Evolutionary conservation across 176 grass and related monocot genomes (phyloP), one percentile per base, ranked within the genome.

Genomic region (Cocos nucifera): DNA sequence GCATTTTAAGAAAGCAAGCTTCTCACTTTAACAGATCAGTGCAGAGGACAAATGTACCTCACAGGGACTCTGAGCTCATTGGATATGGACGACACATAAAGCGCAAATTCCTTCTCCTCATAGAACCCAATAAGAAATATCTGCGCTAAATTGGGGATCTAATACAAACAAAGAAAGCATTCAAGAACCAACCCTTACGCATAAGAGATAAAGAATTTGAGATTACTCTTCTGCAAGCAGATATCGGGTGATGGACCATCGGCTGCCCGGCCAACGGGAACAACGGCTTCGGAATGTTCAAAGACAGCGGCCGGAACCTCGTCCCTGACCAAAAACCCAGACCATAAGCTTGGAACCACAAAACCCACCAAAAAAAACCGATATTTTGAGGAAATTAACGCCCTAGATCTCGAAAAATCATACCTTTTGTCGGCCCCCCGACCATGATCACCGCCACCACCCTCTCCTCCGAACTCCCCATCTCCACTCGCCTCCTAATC

Each of bases 401-500:
- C 17, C 17, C 9, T 17, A 54, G 32, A 57, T 23, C 14, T 23
- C 19, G 44, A 19, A 35, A 19, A 28, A 51, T 30, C 18, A 21
- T 49, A 86, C 94, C 94, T 79, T 98, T 98, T 15, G 94, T 98
- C 25, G 94, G 88, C 6, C 94, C 88, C 25, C 94, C 94, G 71
- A 98, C 94, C 94, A 92, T 86, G 84, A 98, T 89, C 73, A 98
- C 94, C 61, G 94, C 82, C 63, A 92, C 94, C 66, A 98, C 77
- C 56, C 67, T 81, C 79, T 92, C 76, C 81, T 89, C 73, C 58
- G 93, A 56, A 77, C 76, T 79, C 21, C 84, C 85, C 94, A 98
- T 68, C 23, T 93, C 53, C 25, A 51, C 27, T 22, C 52, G 15
- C 52, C 25, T 60, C 58, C 18, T 6, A 59, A 56, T 49, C 51